phyloP scores from a whole-genome alignment of 1,284 basidiomycete genomes.

The Violaceomyces palustris region DNA sequence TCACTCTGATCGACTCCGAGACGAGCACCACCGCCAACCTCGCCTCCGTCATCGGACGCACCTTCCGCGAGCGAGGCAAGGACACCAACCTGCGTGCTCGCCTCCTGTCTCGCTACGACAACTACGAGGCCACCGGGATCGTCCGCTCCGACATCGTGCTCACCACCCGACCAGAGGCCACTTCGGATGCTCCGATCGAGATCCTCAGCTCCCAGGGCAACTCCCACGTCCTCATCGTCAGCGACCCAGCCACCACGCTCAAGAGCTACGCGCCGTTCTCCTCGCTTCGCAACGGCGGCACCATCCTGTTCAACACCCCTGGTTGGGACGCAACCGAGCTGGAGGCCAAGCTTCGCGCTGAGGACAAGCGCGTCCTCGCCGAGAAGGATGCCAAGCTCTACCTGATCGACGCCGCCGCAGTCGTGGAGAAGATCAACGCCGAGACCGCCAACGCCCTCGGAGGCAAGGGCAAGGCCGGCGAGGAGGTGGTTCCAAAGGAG shows the following conservation, averaged over 20 bases:
- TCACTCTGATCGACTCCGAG: conserved; percentile 48
- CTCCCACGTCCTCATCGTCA: conserved; percentile 39
- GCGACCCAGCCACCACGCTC: conserved; percentile 40
- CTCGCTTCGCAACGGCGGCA: conserved; percentile 39
- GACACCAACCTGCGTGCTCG: conserved; percentile 33
- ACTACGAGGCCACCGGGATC: conserved; percentile 43
- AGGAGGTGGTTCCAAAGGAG: conserved; percentile 32
- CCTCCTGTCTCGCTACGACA: conserved; percentile 49
- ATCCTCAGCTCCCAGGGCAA: conserved; percentile 33
- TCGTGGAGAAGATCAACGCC: conserved; percentile 39
- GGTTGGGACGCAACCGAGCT: conserved; percentile 47
- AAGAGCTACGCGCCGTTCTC: conserved; percentile 42
- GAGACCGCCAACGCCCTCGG: conserved; percentile 29
- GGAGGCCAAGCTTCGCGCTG: conserved; percentile 39
- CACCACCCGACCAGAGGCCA: conserved; percentile 26
- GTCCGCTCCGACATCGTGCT: conserved; percentile 45
- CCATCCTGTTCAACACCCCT: conserved; percentile 44
- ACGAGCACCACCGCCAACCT: conserved; percentile 33
- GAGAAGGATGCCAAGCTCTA: conserved; percentile 34
- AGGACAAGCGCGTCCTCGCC: conserved; percentile 45
- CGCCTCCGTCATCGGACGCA: conserved; percentile 34
- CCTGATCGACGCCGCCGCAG: conserved; percentile 39
- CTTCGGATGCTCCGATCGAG: conserved; percentile 35
- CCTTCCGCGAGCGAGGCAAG: conserved; percentile 32
- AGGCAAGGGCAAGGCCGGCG: conserved; percentile 39